Conservation (phyloP, 306 rosid genomes). For the Lagenaria siceraria region DNA sequence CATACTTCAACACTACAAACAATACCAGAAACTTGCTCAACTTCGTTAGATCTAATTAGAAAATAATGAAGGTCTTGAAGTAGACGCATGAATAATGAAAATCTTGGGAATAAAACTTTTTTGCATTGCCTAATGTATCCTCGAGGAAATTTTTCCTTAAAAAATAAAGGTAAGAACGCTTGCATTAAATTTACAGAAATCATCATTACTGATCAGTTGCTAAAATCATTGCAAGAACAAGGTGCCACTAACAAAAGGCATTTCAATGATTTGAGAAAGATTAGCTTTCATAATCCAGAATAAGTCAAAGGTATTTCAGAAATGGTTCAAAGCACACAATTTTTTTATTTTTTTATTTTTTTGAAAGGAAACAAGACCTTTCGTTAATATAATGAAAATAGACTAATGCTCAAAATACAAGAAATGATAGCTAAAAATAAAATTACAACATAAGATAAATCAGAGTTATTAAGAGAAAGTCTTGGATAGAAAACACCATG, state of each 20-base stretch:
- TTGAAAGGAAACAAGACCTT: too few species aligned
- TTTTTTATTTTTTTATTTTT: too few species aligned
- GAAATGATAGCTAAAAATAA: too few species aligned
- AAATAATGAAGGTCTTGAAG: background rate
- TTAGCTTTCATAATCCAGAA: background rate
- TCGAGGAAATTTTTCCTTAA: background rate
- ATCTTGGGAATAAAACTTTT: background rate
- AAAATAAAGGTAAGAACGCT: background rate
- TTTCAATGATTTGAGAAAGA: background rate
- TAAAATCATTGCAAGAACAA: background rate
- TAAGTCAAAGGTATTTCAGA: background rate
- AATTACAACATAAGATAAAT: too few species aligned
- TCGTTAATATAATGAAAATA: too few species aligned
- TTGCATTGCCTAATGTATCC: background rate
- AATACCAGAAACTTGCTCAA: background rate
- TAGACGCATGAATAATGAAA: background rate
- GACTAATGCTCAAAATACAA: too few species aligned
- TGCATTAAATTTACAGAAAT: background rate
- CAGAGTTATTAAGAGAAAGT: too few species aligned
- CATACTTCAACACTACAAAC: background rate
- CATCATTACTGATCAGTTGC: background rate
- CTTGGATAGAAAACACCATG: too few species aligned
- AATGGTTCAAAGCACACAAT: background rate
- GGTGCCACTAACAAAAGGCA: background rate
- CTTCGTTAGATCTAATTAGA: background rate